Evolutionary conservation across 768 basidiomycete species (phyloP).

Genomic region (Nevesoporus exiguus): DNA sequence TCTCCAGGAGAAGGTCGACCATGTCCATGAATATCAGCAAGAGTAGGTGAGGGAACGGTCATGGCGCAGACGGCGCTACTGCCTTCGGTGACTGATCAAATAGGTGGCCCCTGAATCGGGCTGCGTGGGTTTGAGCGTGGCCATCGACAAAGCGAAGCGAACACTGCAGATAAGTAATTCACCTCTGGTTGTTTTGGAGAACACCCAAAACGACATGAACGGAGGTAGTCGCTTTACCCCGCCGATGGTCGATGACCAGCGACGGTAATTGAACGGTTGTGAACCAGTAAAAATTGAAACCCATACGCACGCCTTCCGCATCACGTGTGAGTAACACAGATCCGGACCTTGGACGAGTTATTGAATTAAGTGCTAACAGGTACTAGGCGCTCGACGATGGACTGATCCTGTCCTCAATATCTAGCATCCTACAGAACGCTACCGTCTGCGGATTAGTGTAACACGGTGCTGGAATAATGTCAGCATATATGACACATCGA

Average conservation of each 20-base stretch:
- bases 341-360: no score
- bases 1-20: constrained; percentile 12
- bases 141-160: constrained; percentile 5
- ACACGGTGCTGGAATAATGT: constrained; percentile 51
- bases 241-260: no score
- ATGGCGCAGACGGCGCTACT: constrained; percentile 12
- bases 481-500: not conserved
- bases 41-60: constrained; percentile 8
- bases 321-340: no score
- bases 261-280: no score
- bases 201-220: no score
- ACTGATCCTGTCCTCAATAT: constrained; percentile 71
- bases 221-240: no score
- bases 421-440: constrained; percentile 78
- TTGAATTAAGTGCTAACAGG: no score
- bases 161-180: not conserved
- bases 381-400: constrained; percentile 13
- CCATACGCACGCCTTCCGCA: no score
- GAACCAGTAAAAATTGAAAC: no score
- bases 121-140: not conserved
- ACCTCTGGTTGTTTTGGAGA: no score
- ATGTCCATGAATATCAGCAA: not conserved
- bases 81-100: not conserved
- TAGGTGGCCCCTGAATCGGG: not conserved
- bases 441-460: constrained; percentile 90